These are phyloP conservation scores for Fusarium luffae DNA, from an alignment of 2,329 filamentous ascomycete genomes.

Conservation along the genomic window DNA sequence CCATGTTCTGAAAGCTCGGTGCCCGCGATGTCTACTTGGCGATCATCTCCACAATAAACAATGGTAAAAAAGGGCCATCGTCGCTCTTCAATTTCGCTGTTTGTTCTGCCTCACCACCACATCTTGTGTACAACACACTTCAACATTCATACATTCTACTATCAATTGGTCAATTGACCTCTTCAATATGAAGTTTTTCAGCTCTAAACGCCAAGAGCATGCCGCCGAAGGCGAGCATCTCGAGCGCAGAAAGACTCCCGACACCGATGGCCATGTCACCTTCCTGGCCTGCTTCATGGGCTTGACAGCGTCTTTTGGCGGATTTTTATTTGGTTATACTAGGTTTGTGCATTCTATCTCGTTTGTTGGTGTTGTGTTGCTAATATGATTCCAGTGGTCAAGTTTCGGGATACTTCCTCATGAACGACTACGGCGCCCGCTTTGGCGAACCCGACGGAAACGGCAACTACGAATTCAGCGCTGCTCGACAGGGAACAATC, in stretches of 20 bases:
- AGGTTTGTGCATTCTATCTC: constrained; percentile 52
- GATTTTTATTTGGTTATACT: constrained; percentile 67
- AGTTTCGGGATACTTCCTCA: constrained; percentile 70
- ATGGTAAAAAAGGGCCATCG: constrained; percentile 26
- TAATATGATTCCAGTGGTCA: constrained; percentile 59
- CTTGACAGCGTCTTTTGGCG: constrained; percentile 45
- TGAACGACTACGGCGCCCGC: constrained; percentile 65
- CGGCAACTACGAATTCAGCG: constrained; percentile 62
- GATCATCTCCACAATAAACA: constrained; percentile 38
- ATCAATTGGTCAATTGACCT: constrained; percentile 22
- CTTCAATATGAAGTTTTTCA: constrained; percentile 37
- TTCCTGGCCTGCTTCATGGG: constrained; percentile 61
- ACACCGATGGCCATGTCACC: constrained; percentile 50
- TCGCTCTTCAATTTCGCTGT: constrained; percentile 24
- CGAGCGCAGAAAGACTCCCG: constrained; percentile 26
- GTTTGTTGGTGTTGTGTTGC: not conserved
- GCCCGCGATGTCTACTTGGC: constrained; percentile 24
- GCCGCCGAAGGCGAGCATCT: constrained; percentile 37
- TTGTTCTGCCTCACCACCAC: constrained; percentile 2
- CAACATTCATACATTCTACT: constrained; percentile 3
- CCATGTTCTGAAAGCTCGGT: constrained; percentile 24
- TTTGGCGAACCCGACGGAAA: constrained; percentile 60
- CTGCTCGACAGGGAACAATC: constrained; percentile 70
- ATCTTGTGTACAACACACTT: constrained; percentile 16
- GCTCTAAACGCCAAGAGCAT: constrained; percentile 34